These are phyloP conservation scores for Pyricularia sp. DNA, from an alignment of 2,329 filamentous ascomycete species.

Conservation along the genomic window DNA sequence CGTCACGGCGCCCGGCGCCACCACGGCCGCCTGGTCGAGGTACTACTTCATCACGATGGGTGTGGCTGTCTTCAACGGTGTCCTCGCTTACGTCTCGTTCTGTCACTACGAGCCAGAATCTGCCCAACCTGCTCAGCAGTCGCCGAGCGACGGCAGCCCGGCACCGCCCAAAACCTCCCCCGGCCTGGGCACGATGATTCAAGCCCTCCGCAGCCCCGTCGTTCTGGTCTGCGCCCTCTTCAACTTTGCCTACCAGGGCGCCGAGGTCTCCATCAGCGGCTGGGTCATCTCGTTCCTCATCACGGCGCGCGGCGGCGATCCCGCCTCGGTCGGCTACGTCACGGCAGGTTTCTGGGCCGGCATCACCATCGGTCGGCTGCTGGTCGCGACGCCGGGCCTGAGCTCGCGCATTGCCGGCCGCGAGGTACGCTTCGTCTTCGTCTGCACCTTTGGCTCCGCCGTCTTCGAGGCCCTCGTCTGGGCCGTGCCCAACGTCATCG, in stretches of 20 bases:
- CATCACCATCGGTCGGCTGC: conserved; percentile 67
- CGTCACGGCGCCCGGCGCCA: conserved; percentile 44
- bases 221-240: conserved; percentile 70
- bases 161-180: conserved; percentile 12
- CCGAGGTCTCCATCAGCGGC: conserved; percentile 74
- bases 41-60: conserved; percentile 63
- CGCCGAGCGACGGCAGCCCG: conserved; percentile 18
- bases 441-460: conserved; percentile 49
- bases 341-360: conserved; percentile 64
- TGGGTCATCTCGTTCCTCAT: conserved; percentile 86
- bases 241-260: conserved; percentile 80
- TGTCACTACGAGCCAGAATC: conserved; percentile 57
- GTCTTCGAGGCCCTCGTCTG: conserved; percentile 70
- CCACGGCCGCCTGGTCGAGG: conserved; percentile 44
- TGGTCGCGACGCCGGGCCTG: conserved; percentile 53
- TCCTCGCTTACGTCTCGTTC: conserved; percentile 58
- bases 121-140: not conserved
- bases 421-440: conserved; percentile 60
- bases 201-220: conserved; percentile 64
- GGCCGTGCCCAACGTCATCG: conserved; percentile 67
- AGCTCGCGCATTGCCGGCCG: conserved; percentile 25
- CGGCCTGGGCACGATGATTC: conserved; percentile 53
- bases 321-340: conserved; percentile 67
- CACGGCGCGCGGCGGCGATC: conserved; percentile 58
- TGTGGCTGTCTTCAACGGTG: conserved; percentile 46